Base-by-base conservation (phyloP, 768 basidiomycete species). In the Tricholoma sp. region DNA sequence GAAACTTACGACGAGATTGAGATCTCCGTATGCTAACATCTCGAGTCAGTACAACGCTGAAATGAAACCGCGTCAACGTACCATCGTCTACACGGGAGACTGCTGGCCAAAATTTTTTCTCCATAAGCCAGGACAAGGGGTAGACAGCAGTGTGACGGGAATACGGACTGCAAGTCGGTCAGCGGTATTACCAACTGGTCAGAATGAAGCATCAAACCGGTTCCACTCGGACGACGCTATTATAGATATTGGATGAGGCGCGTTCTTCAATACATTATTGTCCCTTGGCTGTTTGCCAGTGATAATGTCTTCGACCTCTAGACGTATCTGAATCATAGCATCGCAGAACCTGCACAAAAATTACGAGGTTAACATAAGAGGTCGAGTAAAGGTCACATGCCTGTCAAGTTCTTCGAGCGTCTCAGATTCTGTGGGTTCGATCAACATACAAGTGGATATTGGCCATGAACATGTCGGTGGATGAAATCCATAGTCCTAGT, bases 381-480 rank as follows among this genome's bases (percentile, higher is more conserved):
- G 44, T 7, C 15, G 47, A 8, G 20, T 20, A 61, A n/a, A 9
- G 15, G 15, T 7, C 10, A 32, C 74, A 48, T 58, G 90, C 85
- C 88, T 82, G 66, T 98, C 93, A 52, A 98, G 82, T 70, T 98
- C 96, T 58, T 94, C 89, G 29, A 97, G 78, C 0, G 91, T 85
- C 74, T 98, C 96, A 0, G 92, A 95, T 71, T 98, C 96, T 2
- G 96, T 98, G 6, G 96, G 96, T 72, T 98, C 96, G 59, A 98
- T 97, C 52, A 97, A 80, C 92, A 97, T 97, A 66, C 91, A 95
- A 1, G 96, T 97, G 17, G 92, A 87, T 60, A 91, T 94, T 6
- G 97, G 97, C 97, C 97, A 98, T 6, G 94, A 94, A 71, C 94
- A 96, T 4, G 97, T 99, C 2, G 97, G 97, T 41, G 94, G 94